Evolutionary conservation across 768 basidiomycete genomes (phyloP).

Genomic region (Lactarius indigo): DNA sequence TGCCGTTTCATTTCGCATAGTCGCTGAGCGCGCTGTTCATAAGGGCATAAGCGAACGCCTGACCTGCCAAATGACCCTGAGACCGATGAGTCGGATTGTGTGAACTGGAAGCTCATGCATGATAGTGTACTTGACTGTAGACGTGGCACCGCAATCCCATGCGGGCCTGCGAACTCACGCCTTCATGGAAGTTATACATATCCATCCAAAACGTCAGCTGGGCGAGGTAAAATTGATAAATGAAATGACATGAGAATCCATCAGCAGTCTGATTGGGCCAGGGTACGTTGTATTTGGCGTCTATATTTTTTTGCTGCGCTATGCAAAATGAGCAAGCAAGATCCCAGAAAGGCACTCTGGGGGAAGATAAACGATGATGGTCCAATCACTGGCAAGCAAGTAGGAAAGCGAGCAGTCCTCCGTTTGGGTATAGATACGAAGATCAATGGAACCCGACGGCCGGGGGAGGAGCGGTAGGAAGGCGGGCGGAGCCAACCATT

Average conservation of each 20-base stretch:
- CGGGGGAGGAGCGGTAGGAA: not conserved
- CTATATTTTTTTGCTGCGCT: not conserved
- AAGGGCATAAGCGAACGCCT: not conserved
- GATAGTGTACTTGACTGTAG: not conserved
- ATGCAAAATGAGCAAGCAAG: not conserved
- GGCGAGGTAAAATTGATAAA: not conserved
- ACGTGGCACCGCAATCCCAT: not conserved
- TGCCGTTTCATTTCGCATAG: conserved; percentile 2
- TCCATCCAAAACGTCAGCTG: not conserved
- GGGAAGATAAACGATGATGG: conserved; percentile 1
- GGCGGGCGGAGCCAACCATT: not conserved
- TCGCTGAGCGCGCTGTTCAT: not conserved
- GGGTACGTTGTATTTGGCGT: not conserved
- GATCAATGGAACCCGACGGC: not conserved
- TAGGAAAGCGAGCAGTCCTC: not conserved
- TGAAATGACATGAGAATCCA: not conserved
- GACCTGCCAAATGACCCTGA: not conserved
- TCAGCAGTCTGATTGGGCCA: not conserved
- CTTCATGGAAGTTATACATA: not conserved
- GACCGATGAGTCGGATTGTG: not conserved
- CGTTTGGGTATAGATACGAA: not conserved
- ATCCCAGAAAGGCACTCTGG: conserved; percentile 2
- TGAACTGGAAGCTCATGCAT: not conserved
- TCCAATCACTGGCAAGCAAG: conserved; percentile 2
- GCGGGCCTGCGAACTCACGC: not conserved